Evolutionary conservation across 768 basidiomycete genomes (phyloP).

Genomic region (Suillus fuscotomentosus): DNA sequence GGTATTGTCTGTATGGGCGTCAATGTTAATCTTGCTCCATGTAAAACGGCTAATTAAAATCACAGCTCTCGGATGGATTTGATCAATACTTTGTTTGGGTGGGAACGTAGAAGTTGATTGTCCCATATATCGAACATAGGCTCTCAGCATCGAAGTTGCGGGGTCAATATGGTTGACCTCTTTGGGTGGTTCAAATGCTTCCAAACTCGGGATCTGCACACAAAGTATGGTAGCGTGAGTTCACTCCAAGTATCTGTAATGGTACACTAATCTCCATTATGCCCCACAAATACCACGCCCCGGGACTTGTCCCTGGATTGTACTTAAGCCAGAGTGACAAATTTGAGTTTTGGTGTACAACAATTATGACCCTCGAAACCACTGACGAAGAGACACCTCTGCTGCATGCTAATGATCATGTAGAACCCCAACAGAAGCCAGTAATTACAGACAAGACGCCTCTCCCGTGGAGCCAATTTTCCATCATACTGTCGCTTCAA

Average conservation of each 20-base stretch:
- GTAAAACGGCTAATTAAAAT: slow-evolving; percentile 14
- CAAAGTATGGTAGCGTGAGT: not conserved
- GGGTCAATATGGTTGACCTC: not conserved
- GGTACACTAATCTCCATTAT: not conserved
- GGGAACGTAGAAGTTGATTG: not conserved
- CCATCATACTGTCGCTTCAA: slow-evolving; percentile 63
- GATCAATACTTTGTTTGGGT: not conserved
- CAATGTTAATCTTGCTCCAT: not conserved
- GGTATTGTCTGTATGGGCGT: not conserved
- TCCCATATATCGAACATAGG: not conserved
- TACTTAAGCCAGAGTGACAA: not conserved
- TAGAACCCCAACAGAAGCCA: slow-evolving; percentile 21
- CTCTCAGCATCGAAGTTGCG: not conserved
- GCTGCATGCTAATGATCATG: slow-evolving; percentile 32
- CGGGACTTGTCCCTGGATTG: not conserved
- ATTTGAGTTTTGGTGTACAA: not conserved
- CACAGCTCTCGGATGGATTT: not conserved
- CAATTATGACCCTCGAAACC: slow-evolving; percentile 4
- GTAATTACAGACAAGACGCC: slow-evolving; percentile 37
- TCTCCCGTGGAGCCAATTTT: slow-evolving; percentile 62
- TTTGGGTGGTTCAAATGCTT: not conserved
- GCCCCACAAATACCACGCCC: not conserved
- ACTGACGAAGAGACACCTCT: slow-evolving; percentile 58
- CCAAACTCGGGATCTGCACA: not conserved
- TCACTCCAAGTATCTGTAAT: not conserved